Base-by-base conservation (phyloP, 1,284 basidiomycete species). In the Austropuccinia psidii region DNA sequence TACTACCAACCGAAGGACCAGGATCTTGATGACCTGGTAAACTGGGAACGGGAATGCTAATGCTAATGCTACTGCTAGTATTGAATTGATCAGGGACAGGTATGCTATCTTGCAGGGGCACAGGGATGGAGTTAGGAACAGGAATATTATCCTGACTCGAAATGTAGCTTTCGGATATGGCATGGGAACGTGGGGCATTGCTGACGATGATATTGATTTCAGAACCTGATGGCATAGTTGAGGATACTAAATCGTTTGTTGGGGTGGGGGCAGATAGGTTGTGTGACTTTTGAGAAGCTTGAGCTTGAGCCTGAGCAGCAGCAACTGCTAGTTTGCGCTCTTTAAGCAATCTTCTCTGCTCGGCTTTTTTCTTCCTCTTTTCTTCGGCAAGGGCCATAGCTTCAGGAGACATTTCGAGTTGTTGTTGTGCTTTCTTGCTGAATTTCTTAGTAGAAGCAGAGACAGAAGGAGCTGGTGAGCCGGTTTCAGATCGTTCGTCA, bases 401-500 rank as follows among this genome's bases (percentile, higher is more conserved):
- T n/a, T 65, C 72, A 21, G 72, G 60, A 7, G 72, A 57, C 39
- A 65, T 35, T 11, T 65, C 50, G 27, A 41, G n/a, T 41, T 39
- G 52, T 15, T 62, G 52, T 9, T 65, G 50, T n/a, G 72, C 21
- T 47, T 73, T 73, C 52, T 73, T 73, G n/a, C 50, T 54, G 4
- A 50, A 39, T 45, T 73, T 73, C 27, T 65, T 73, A 5, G 54
- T 4, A 15, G 62, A 52, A 0, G 58, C 24, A 0, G n/a, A 7
- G 21, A 60, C 31, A 47, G 45, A 33, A 33, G 54, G 24, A 15
- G 72, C 72, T 29, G 72, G 72, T 21, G 72, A 73, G 19, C 72
- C 72, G 41, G 61, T 54, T 73, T 73, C 72, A 4, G 72, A 73
- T n/a, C 43, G 66, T 21, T 69, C 66, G 9, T 58, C 55, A 13